Conservation (phyloP, 2,329 filamentous ascomycete genomes). For the Aspergillus nomiae region DNA sequence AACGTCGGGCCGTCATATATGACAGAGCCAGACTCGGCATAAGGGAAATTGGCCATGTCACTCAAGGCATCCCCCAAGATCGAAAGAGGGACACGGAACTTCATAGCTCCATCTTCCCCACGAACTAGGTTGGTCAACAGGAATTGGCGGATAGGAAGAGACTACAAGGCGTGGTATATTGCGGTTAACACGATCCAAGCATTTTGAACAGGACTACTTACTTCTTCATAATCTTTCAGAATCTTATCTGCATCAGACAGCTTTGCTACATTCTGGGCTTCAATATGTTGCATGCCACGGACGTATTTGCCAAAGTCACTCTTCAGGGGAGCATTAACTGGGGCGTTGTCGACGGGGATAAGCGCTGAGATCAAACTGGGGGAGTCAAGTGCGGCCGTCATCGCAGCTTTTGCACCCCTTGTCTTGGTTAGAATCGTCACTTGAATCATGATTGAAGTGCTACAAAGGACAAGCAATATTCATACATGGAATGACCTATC, state of each 20-base stretch:
- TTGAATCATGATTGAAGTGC: neutral
- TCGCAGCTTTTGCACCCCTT: conserved; percentile 89
- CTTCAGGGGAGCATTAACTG: conserved; percentile 74
- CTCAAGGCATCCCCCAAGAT: conserved; percentile 69
- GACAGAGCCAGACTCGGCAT: conserved; percentile 66
- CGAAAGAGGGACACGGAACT: conserved; percentile 78
- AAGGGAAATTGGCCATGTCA: conserved; percentile 87
- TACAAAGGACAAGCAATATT: neutral
- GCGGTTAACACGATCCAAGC: neutral
- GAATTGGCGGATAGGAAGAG: conserved; percentile 82
- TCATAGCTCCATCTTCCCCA: conserved; percentile 57
- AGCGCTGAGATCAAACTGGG: conserved; percentile 70
- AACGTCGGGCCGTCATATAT: conserved; percentile 77
- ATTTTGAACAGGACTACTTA: conserved; percentile 33
- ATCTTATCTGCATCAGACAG: conserved; percentile 81
- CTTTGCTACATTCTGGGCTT: conserved; percentile 66
- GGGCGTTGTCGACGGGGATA: conserved; percentile 88
- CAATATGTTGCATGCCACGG: conserved; percentile 79
- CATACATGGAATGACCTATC: conserved; percentile 91
- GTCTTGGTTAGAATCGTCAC: conserved; percentile 4
- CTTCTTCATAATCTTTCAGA: conserved; percentile 71
- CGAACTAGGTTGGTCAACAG: conserved; percentile 81
- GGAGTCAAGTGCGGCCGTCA: conserved; percentile 76
- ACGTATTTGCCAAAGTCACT: conserved; percentile 79
- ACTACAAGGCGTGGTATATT: conserved; percentile 40